Base-by-base conservation (phyloP, 768 basidiomycete genomes). In the Tulasnella sp. region DNA sequence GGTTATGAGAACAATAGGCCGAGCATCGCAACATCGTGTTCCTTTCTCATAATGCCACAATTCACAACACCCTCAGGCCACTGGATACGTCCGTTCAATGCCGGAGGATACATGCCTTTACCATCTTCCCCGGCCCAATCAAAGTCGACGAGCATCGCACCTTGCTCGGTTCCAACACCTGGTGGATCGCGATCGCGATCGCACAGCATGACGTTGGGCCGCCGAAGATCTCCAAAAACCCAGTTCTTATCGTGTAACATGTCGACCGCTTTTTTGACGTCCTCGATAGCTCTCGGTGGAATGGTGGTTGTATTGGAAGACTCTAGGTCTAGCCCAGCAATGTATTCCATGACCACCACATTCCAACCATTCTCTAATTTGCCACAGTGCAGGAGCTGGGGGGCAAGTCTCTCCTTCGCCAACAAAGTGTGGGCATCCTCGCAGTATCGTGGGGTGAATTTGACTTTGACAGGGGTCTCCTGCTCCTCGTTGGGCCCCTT, bases 1-100 rank as follows among this genome's bases (percentile, higher is more conserved):
- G n/a, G n/a, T n/a, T n/a, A n/a, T n/a, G n/a, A n/a, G n/a, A n/a
- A n/a, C 31, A 69, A 69, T 31, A 69, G 31, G 34, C 68, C 52
- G 78, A 83, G 69, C 82, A 82, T 83, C n/a, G 76, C 52, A 9
- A 80, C 45, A 75, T 83, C 82, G 77, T 82, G 82, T 25, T 78
- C 77, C 45, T 67, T 76, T 31, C 72, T n/a, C 38, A 83, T 79
- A 36, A 80, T 22, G 37, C 64, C 77, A 15, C 77, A 77, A 68
- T 78, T 79, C 19, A 3, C n/a, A 19, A 78, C 80, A 12, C 79
- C 83, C 17, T 78, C 54, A 36, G 80, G 83, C 71, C 81, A 78
- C 75, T 69, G 31, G n/a, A 83, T 64, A 45, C 34, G 31, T 1
- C 12, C 2, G 38, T 82, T 83, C 42, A 81, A 74, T 74, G 78